Conservation (phyloP, 202 grass and related monocot species). For the Miscanthus sacchariflorus region DNA sequence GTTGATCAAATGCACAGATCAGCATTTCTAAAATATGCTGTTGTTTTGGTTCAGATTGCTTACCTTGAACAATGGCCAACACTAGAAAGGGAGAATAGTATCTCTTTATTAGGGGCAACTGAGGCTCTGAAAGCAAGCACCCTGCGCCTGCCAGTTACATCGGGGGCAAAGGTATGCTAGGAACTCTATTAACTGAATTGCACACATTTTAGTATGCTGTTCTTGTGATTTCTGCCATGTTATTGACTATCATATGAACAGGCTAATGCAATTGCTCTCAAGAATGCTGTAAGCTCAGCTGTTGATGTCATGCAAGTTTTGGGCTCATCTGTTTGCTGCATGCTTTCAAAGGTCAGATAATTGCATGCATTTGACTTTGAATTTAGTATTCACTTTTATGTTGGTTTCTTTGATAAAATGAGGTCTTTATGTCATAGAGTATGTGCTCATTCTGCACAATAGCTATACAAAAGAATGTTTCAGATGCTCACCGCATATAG, state of each 20-base stretch:
- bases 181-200: conserved; percentile 30
- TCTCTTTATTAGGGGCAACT: conserved; percentile 67
- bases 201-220: conserved; percentile 21
- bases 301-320: conserved; percentile 95
- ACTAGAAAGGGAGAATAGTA: conserved; percentile 67
- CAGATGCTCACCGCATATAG: background rate
- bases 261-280: conserved; percentile 76
- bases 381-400: background rate
- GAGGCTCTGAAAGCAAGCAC: conserved; percentile 88
- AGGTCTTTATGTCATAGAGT: background rate
- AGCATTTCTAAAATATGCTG: conserved; percentile 28
- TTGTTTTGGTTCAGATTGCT: conserved; percentile 65
- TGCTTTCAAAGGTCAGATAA: conserved; percentile 81
- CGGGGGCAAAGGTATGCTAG: conserved; percentile 75
- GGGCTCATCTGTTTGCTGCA: conserved; percentile 72
- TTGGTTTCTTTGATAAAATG: conserved; percentile 18
- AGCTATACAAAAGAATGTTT: conserved; percentile 17
- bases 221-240: conserved; percentile 17
- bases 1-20: conserved; percentile 9
- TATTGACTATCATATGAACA: conserved; percentile 48
- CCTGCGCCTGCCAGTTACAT: conserved; percentile 76
- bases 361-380: background rate
- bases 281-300: conserved; percentile 83
- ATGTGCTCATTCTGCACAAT: background rate
- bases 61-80: conserved; percentile 81